Percentiles rank a stretch among this genome's conserved stretches.
Conservation (phyloP, 1,284 basidiomycete genomes). For the Marasmius fiardii region DNA sequence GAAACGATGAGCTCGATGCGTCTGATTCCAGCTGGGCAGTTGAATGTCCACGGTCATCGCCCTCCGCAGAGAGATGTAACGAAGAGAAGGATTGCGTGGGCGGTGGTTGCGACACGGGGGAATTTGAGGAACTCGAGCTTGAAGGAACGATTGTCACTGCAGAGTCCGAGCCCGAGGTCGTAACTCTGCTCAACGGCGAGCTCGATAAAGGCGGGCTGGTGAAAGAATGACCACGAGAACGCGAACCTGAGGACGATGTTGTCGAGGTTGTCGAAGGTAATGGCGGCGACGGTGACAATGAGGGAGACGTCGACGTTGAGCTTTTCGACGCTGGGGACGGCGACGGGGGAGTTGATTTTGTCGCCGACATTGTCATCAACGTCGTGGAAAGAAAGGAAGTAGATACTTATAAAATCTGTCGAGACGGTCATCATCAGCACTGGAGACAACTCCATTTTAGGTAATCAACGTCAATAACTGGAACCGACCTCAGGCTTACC, state of each 20-base stretch:
- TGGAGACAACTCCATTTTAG: no score
- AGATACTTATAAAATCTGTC: no score
- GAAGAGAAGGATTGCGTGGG: slow-evolving; percentile 1
- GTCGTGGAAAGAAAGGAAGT: not conserved
- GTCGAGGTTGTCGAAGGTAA: slow-evolving; percentile 5
- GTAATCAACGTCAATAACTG: no score
- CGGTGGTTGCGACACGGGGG: not conserved
- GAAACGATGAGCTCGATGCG: not conserved
- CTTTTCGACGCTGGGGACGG: no score
- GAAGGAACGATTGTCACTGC: not conserved
- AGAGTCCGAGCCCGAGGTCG: slow-evolving; percentile 2
- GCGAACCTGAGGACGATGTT: slow-evolving; percentile 1
- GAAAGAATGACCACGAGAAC: not conserved
- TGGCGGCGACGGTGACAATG: not conserved
- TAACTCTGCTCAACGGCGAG: slow-evolving; percentile 5
- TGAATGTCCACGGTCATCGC: not conserved
- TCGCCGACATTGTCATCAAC: not conserved
- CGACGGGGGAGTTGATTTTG: not conserved
- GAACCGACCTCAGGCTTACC: no score
- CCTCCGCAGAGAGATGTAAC: not conserved
- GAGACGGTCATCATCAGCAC: no score
- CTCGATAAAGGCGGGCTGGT: slow-evolving; percentile 4
- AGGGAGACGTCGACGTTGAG: not conserved
- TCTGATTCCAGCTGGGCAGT: not conserved
- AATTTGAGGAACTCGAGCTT: not conserved